A percentile compares a stretch with the other conserved stretches of the same genome.
Evolutionary conservation across 108 stramenopile genomes (phyloP).

Genomic region (Tribonema minus): DNA sequence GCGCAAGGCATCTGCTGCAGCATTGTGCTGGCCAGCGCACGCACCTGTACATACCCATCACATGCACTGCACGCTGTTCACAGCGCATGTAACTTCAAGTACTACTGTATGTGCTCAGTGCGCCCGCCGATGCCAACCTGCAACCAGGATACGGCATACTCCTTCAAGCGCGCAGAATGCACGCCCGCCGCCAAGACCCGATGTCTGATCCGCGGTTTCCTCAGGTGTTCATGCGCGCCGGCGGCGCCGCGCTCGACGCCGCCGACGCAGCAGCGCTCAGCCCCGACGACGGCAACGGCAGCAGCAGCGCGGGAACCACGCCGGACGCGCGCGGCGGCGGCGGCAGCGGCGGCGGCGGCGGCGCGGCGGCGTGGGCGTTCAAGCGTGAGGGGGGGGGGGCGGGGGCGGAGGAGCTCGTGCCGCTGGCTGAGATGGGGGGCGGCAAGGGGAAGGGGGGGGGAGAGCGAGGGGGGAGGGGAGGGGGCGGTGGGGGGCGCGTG

Average conservation of each 20-base stretch:
- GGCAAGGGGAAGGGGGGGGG: not conserved
- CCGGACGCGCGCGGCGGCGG: not conserved
- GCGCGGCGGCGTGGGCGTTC: too few species aligned
- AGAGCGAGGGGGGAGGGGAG: not conserved
- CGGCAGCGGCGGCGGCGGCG: not conserved
- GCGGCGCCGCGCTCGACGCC: not conserved
- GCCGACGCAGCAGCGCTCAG: not conserved
- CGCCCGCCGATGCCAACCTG: too few species aligned
- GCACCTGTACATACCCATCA: too few species aligned
- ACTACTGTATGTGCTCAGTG: too few species aligned
- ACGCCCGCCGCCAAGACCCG: too few species aligned
- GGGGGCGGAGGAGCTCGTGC: not conserved
- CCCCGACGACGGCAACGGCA: not conserved
- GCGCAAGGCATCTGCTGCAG: too few species aligned
- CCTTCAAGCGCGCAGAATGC: too few species aligned
- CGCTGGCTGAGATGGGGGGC: not conserved
- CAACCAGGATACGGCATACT: too few species aligned
- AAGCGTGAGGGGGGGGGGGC: not conserved
- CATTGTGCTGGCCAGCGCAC: too few species aligned
- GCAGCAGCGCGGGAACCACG: not conserved
- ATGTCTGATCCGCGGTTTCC: too few species aligned
- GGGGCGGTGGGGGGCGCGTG: not conserved
- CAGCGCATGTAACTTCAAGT: too few species aligned
- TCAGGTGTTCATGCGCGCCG: slow-evolving; percentile 37
- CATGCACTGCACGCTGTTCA: too few species aligned